phyloP scores from a whole-genome alignment of 2,329 filamentous ascomycete genomes.

The Pseudogymnoascus sp. region DNA sequence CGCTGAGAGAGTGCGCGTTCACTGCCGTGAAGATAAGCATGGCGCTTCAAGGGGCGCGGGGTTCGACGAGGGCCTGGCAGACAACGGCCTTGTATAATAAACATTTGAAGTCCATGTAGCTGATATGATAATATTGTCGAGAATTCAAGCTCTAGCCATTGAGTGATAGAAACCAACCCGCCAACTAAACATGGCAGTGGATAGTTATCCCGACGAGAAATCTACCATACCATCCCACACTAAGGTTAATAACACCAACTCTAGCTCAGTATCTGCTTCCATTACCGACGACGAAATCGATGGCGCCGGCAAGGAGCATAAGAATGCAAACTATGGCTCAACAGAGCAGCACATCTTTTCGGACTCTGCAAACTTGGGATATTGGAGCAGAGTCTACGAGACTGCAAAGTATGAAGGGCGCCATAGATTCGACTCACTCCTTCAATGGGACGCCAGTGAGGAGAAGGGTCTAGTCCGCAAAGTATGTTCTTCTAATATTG shows the following conservation, averaged over 20 bases:
- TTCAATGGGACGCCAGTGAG: constrained; percentile 14
- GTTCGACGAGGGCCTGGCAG: neutral
- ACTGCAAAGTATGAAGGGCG: constrained; percentile 16
- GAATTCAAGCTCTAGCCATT: neutral
- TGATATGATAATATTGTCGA: neutral
- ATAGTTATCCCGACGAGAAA: constrained; percentile 1
- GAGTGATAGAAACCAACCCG: neutral
- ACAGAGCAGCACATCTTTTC: neutral
- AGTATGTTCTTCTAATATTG: neutral
- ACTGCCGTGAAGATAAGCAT: neutral
- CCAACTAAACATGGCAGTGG: neutral
- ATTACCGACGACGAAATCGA: neutral
- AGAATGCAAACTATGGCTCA: constrained; percentile 1
- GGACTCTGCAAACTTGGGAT: neutral
- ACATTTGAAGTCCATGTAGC: neutral
- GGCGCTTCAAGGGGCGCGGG: neutral
- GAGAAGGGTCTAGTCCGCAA: constrained; percentile 14
- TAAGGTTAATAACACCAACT: neutral
- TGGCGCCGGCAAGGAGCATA: neutral
- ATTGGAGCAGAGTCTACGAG: constrained; percentile 14
- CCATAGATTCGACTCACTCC: constrained; percentile 14
- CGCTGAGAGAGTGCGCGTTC: neutral
- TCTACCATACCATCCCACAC: neutral
- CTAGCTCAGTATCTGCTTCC: neutral
- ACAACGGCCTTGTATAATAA: neutral